Conservation (phyloP, 202 grass and related monocot genomes). For the Bolboschoenoplectus hybrid region DNA sequence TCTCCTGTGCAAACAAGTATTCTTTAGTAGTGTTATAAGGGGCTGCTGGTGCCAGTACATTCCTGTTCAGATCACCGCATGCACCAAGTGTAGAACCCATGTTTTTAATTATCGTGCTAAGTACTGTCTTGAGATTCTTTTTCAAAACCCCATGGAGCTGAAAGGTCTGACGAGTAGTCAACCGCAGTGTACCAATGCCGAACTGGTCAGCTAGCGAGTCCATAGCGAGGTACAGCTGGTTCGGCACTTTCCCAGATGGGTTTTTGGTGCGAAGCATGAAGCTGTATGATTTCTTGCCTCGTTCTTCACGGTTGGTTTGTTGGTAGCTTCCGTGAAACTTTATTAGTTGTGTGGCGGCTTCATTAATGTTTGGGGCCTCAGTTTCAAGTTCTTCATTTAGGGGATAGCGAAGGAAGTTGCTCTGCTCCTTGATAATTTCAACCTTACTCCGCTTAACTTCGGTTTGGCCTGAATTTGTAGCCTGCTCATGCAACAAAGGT, state of each 20-base stretch:
- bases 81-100: slow-evolving; percentile 91
- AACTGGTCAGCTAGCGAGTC: slow-evolving; percentile 82
- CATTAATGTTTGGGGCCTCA: slow-evolving; percentile 80
- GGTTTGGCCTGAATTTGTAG: slow-evolving; percentile 53
- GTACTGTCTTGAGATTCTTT: slow-evolving; percentile 85
- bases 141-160: slow-evolving; percentile 85
- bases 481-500: slow-evolving; percentile 50
- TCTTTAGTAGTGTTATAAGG: slow-evolving; percentile 69
- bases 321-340: slow-evolving; percentile 96
- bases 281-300: slow-evolving; percentile 75
- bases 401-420: slow-evolving; percentile 84
- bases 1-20: slow-evolving; percentile 69
- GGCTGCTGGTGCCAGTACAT: slow-evolving; percentile 87
- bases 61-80: slow-evolving; percentile 90
- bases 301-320: slow-evolving; percentile 70
- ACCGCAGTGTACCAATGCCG: slow-evolving; percentile 74
- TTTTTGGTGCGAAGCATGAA: slow-evolving; percentile 99
- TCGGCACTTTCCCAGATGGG: slow-evolving; percentile 77
- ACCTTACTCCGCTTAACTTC: slow-evolving; percentile 89
- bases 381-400: slow-evolving; percentile 79
- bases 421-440: slow-evolving; percentile 89
- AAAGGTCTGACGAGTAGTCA: slow-evolving; percentile 89
- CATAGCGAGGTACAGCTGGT: slow-evolving; percentile 81
- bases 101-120: slow-evolving; percentile 81
- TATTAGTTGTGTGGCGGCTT: slow-evolving; percentile 68